A percentile compares a stretch with the other conserved stretches of the same genome.
phyloP scores from a whole-genome alignment of 148 eudicot species.

The Beta vulgaris region DNA sequence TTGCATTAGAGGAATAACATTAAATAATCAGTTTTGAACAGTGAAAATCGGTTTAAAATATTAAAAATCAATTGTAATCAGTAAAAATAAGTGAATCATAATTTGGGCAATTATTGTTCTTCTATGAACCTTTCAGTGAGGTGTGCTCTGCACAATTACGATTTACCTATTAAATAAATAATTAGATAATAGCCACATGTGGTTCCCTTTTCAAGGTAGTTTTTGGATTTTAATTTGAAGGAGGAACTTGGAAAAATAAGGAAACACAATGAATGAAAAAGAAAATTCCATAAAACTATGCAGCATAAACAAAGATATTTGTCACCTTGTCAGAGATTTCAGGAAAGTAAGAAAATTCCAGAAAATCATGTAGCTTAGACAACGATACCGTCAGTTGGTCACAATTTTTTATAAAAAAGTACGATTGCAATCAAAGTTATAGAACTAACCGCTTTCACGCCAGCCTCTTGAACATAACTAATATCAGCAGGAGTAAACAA shows the following conservation, averaged over 20 bases:
- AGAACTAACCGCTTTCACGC: slow-evolving; percentile 78
- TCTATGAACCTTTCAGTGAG: not conserved
- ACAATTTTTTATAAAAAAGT: not conserved
- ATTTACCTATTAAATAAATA: too few species aligned
- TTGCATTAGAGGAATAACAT: too few species aligned
- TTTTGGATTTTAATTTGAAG: too few species aligned
- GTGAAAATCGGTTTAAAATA: too few species aligned
- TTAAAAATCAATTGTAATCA: too few species aligned
- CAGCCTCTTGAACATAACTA: slow-evolving; percentile 80
- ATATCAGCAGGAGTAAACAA: slow-evolving; percentile 87
- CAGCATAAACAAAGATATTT: not conserved
- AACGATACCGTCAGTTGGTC: not conserved
- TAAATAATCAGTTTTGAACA: too few species aligned
- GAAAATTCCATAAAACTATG: not conserved
- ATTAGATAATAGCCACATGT: too few species aligned
- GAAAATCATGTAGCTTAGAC: not conserved
- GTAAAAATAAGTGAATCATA: too few species aligned
- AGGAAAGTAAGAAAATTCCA: not conserved
- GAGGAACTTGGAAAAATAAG: not conserved
- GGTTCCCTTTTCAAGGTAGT: too few species aligned
- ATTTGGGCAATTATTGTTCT: not conserved
- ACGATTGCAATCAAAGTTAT: not conserved
- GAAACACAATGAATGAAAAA: not conserved
- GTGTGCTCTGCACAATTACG: too few species aligned
- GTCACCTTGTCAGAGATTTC: too few species aligned